These are phyloP conservation scores for Saccharomycopsis selenospora DNA, from an alignment of 805 yeast genomes.

Conservation along the genomic window DNA sequence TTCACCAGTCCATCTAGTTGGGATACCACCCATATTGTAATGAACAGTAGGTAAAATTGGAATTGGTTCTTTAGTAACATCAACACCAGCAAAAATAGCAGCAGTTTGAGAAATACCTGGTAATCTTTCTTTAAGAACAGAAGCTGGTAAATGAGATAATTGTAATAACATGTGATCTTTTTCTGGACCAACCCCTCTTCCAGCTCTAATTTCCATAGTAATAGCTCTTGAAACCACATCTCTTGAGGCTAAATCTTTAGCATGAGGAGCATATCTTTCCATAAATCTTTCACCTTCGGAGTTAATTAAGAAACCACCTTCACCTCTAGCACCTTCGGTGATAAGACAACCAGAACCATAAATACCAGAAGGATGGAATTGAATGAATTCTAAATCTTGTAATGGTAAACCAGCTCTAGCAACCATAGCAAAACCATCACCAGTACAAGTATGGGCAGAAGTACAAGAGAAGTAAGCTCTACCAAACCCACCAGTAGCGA, in stretches of 20 bases:
- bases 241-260: conserved; percentile 96
- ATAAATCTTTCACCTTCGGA: conserved; percentile 98
- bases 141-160: conserved; percentile 87
- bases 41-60: conserved; percentile 98
- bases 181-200: conserved; percentile 97
- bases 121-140: conserved; percentile 86
- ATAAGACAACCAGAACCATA: conserved; percentile 98
- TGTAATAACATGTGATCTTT: conserved; percentile 95
- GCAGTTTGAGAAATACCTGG: conserved; percentile 99
- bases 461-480: conserved; percentile 98
- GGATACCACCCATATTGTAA: conserved; percentile 99
- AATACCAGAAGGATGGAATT: conserved; percentile 99
- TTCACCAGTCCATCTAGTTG: conserved; percentile 97
- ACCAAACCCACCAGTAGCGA: conserved; percentile 99
- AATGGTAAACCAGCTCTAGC: conserved; percentile 96
- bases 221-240: conserved; percentile 98
- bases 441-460: conserved; percentile 99
- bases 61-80: conserved; percentile 98
- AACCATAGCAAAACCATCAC: conserved; percentile 98
- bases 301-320: conserved; percentile 96
- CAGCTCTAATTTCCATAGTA: conserved; percentile 97
- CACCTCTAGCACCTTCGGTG: conserved; percentile 99
- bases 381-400: conserved; percentile 95
- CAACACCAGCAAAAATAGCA: conserved; percentile 97
- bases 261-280: conserved; percentile 99